phyloP scores from a whole-genome alignment of 306 rosid genomes.

The Begonia loranthoides region DNA sequence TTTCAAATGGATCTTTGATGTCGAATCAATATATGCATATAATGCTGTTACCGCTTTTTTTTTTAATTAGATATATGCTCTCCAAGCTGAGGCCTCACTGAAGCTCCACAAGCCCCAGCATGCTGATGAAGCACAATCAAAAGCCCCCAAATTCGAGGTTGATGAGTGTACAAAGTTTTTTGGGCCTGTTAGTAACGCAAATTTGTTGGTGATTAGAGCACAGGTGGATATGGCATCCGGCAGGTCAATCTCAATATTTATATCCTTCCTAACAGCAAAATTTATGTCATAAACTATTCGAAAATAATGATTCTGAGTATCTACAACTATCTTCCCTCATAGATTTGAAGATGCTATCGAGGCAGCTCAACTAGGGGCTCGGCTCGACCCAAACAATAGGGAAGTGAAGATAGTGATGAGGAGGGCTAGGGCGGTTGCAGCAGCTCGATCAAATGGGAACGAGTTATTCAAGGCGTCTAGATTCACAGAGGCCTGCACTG shows the following conservation, averaged over 20 bases:
- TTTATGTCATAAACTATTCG: not conserved
- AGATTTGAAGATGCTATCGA: constrained; percentile 76
- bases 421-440: constrained; percentile 29
- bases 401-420: constrained; percentile 36
- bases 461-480: constrained; percentile 53
- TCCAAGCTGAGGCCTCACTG: constrained; percentile 75
- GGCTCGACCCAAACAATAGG: constrained; percentile 49
- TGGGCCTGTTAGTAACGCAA: constrained; percentile 61
- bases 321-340: constrained; percentile 1
- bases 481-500: constrained; percentile 57
- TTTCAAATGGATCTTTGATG: not conserved
- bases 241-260: constrained; percentile 31
- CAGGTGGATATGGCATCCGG: constrained; percentile 55
- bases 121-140: constrained; percentile 51
- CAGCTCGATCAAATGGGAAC: constrained; percentile 61
- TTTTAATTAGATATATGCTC: constrained; percentile 49
- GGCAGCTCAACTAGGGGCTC: constrained; percentile 39
- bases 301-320: not conserved
- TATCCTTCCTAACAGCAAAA: not conserved
- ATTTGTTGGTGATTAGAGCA: constrained; percentile 46
- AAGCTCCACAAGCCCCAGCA: constrained; percentile 71
- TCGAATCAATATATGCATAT: no score
- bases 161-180: constrained; percentile 58
- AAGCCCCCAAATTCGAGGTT: constrained; percentile 46
- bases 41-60: not conserved